Base-by-base conservation (phyloP, 805 yeast genomes). In the Barnettozyma siamensis region DNA sequence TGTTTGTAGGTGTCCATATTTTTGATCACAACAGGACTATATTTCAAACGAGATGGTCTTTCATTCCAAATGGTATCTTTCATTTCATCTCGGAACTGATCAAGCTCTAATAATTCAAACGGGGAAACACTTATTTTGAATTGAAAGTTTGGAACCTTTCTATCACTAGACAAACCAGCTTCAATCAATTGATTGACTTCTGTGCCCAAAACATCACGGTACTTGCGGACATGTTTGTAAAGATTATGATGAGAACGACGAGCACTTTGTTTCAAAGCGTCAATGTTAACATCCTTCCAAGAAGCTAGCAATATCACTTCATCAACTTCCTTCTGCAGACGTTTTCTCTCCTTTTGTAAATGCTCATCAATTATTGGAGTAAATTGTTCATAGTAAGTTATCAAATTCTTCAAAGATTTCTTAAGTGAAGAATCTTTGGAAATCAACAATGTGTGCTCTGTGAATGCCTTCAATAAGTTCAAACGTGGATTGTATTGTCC, bases 231-330 rank as follows among this genome's bases (percentile, higher is more conserved):
- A 38, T 85, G 59, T 62, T 88, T 93, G 75, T 82, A 91, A 40
- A 93, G 76, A 51, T 72, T 78, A 48, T 78, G 77, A 57, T 94
- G 99, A 1, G 97, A 88, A 36, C 83, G 76, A 48, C 88, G 79
- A 6, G 99, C 93, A 62, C 96, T 87, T 62, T 89, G 97, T 51
- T 87, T 88, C 54, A 93, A 70, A 0, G 99, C 96, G 56, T 85
- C 94, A 33, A 88, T 77, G 55, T 93, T 94, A 11, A 88, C 89
- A 64, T 93, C 99, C 52, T 89, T 88, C 98, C 98, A 94, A 54
- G 96, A 86, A 2, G 99, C 97, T 13, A 93, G 69, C 34, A 87
- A 64, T 33, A 93, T 88, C 4, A 88, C 81, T 43, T 93, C 99
- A 28, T 78, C 72, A 10, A 93, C 75, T 37, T 88, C 88, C 56